Conservation (phyloP, 2,329 filamentous ascomycete species). For the Mariannaea elegans region DNA sequence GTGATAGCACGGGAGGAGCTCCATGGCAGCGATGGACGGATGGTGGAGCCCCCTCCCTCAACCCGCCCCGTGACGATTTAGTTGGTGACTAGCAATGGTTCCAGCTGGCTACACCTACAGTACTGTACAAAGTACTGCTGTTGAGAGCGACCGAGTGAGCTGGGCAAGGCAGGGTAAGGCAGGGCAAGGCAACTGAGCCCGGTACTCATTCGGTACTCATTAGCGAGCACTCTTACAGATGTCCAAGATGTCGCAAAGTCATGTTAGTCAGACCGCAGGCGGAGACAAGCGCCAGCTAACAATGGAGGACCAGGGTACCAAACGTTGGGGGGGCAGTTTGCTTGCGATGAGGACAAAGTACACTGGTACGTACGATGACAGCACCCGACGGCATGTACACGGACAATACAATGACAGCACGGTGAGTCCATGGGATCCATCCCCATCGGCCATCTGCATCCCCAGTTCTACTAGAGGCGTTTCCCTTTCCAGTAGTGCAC, state of each 20-base stretch:
- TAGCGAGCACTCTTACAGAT: background rate
- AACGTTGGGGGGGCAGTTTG: constrained; percentile 14
- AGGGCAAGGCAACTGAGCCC: too few species aligned
- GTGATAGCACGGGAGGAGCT: constrained; percentile 17
- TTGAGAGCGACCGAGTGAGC: background rate
- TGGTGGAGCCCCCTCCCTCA: constrained; percentile 16
- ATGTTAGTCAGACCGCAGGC: constrained; percentile 1
- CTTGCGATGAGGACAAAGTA: too few species aligned
- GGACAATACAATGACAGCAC: background rate
- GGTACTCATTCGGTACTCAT: background rate
- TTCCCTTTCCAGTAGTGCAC: constrained; percentile 14
- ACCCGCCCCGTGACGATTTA: constrained; percentile 15
- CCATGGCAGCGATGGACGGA: constrained; percentile 13
- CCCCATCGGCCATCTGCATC: background rate
- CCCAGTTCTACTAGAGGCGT: constrained; percentile 5
- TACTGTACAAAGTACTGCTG: too few species aligned
- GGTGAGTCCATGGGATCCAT: background rate
- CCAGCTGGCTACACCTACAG: background rate
- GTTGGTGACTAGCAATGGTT: background rate
- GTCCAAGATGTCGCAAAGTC: too few species aligned
- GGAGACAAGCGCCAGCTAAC: constrained; percentile 3
- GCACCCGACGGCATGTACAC: background rate
- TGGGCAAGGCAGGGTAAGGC: background rate
- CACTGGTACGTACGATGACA: background rate
- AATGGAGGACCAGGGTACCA: background rate